Evolutionary conservation across 441 rosid species (phyloP).

Genomic region (Pelargonium fulgidum): DNA sequence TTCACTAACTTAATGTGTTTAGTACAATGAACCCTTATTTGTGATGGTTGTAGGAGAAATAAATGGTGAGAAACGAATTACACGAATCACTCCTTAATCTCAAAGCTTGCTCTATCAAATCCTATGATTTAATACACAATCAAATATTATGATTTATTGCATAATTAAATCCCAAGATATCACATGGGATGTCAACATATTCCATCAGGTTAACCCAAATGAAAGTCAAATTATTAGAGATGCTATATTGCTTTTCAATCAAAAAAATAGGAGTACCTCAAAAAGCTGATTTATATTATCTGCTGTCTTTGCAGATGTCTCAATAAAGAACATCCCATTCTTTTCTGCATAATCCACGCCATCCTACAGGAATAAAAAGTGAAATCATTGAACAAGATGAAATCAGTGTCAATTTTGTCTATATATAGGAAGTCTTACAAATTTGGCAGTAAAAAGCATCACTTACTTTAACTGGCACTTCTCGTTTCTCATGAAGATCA

Average conservation of each 20-base stretch:
- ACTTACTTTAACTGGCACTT: conserved; percentile 69
- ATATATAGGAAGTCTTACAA: background rate
- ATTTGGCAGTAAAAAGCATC: conserved; percentile 2
- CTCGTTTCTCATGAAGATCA: conserved; percentile 77
- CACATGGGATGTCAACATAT: too few relatives aligned
- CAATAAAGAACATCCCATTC: conserved; percentile 95
- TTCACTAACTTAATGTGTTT: too few relatives aligned
- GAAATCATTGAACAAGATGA: conserved; percentile 7
- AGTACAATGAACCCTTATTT: too few relatives aligned
- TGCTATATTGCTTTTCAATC: background rate
- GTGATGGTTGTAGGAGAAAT: too few relatives aligned
- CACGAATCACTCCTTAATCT: too few relatives aligned
- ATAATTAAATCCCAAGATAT: too few relatives aligned
- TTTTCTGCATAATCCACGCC: conserved; percentile 88
- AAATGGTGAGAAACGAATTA: too few relatives aligned
- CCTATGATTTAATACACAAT: too few relatives aligned
- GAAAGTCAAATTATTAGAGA: background rate
- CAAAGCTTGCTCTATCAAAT: too few relatives aligned
- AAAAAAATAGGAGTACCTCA: conserved; percentile 43
- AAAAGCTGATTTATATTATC: conserved; percentile 88
- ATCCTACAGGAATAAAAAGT: conserved; percentile 44
- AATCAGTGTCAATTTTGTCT: background rate
- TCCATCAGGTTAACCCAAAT: background rate
- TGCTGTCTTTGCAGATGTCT: conserved; percentile 97
- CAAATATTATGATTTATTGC: too few relatives aligned